Percentiles rank a stretch among this genome's conserved stretches.
phyloP scores from a whole-genome alignment of 2,329 filamentous ascomycete genomes.

The Leptodontidium sp. region DNA sequence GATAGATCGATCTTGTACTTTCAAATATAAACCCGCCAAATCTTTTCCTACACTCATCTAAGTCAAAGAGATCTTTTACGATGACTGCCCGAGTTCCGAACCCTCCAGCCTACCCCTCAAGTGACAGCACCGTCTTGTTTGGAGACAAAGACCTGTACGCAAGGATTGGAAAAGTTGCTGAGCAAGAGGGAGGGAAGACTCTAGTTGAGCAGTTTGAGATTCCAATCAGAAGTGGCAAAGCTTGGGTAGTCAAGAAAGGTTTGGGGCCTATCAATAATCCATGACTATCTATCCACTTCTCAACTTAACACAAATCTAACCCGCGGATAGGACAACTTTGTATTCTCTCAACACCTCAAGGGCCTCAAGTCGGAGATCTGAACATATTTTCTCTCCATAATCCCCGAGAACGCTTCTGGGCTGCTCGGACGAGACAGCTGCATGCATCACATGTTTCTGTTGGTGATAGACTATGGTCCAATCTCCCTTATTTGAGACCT shows the following conservation, averaged over 20 bases:
- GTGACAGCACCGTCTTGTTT: slow-evolving; percentile 37
- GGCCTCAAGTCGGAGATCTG: slow-evolving; percentile 82
- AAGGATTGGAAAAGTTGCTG: slow-evolving; percentile 32
- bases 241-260: slow-evolving; percentile 69
- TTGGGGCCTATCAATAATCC: neutral
- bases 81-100: slow-evolving; percentile 18
- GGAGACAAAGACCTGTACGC: slow-evolving; percentile 41
- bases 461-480: slow-evolving; percentile 80
- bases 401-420: slow-evolving; percentile 84
- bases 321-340: slow-evolving; percentile 67
- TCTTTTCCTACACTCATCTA: neutral
- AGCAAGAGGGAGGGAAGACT: slow-evolving; percentile 26
- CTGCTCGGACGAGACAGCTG: slow-evolving; percentile 78
- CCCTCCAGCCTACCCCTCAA: slow-evolving; percentile 37
- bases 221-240: slow-evolving; percentile 76
- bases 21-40: neutral
- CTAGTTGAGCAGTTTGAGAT: slow-evolving; percentile 64
- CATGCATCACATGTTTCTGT: slow-evolving; percentile 78
- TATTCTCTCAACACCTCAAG: slow-evolving; percentile 77
- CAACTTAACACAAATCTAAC: slow-evolving; percentile 5
- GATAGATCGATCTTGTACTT: neutral
- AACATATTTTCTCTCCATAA: slow-evolving; percentile 84
- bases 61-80: neutral
- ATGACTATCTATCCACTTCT: neutral
- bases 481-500: slow-evolving; percentile 78